These are phyloP conservation scores for Phylloporus sp. DNA, from an alignment of 768 basidiomycete genomes.

Conservation along the genomic window DNA sequence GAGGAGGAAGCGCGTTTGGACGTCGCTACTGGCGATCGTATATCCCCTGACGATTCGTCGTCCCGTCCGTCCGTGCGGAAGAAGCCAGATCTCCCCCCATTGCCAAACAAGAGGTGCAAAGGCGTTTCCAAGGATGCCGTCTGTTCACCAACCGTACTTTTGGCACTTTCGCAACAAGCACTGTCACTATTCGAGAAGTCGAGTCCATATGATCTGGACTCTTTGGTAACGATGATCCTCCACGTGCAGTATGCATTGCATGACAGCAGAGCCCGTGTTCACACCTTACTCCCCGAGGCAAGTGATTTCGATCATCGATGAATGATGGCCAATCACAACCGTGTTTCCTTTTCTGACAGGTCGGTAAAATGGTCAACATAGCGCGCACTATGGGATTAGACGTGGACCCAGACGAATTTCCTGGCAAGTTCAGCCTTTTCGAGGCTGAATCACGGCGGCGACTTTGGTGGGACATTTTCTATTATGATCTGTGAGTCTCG, in stretches of 20 bases:
- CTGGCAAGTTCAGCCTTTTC: slow-evolving; percentile 44
- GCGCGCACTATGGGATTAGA: slow-evolving; percentile 63
- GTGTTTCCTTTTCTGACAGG: slow-evolving; percentile 31
- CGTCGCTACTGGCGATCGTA: slow-evolving; percentile 16
- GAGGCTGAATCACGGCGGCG: slow-evolving; percentile 51
- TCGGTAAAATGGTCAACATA: slow-evolving; percentile 66
- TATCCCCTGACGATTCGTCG: slow-evolving; percentile 22
- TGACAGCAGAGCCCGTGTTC: slow-evolving; percentile 43
- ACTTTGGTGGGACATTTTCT: slow-evolving; percentile 79
- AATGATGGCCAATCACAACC: slow-evolving; percentile 18
- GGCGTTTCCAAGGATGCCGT: slow-evolving; percentile 27
- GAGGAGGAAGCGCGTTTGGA: slow-evolving; percentile 28
- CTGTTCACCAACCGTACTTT: slow-evolving; percentile 37
- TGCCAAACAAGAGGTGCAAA: slow-evolving; percentile 24
- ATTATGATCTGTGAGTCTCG: slow-evolving; percentile 68
- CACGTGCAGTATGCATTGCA: slow-evolving; percentile 53
- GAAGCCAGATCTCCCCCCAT: slow-evolving; percentile 17
- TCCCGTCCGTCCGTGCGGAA: slow-evolving; percentile 19
- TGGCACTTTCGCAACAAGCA: slow-evolving; percentile 47
- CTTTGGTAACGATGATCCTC: slow-evolving; percentile 54
- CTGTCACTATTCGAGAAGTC: slow-evolving; percentile 42
- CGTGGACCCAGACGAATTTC: slow-evolving; percentile 53
- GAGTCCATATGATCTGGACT: slow-evolving; percentile 50
- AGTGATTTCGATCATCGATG: slow-evolving; percentile 27
- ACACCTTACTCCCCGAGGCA: slow-evolving; percentile 28